Evolutionary conservation across 2,329 filamentous ascomycete species (phyloP).

Genomic region (Albifimbria verrucaria): DNA sequence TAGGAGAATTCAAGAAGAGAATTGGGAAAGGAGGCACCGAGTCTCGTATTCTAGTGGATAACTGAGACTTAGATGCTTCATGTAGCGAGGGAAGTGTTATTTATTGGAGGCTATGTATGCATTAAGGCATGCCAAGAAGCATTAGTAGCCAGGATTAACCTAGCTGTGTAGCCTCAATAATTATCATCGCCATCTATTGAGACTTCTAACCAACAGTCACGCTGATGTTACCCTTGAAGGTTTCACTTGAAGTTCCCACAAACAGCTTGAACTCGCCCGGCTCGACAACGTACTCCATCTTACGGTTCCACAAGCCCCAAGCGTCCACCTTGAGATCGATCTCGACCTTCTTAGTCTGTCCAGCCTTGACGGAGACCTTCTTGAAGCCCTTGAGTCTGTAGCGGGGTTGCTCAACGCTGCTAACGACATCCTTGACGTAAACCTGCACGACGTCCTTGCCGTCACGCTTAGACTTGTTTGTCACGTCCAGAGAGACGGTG

Average conservation of each 20-base stretch:
- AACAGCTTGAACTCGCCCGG: constrained; percentile 62
- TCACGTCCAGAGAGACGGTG: constrained; percentile 59
- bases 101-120: too few relatives aligned
- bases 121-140: neutral
- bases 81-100: too few relatives aligned
- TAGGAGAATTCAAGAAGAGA: too few relatives aligned
- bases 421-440: constrained; percentile 61
- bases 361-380: constrained; percentile 60
- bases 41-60: too few relatives aligned
- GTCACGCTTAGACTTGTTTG: constrained; percentile 53
- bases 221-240: constrained; percentile 53
- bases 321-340: constrained; percentile 54
- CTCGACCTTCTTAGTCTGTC: constrained; percentile 50
- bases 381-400: constrained; percentile 63
- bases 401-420: constrained; percentile 62
- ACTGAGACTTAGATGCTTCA: too few relatives aligned
- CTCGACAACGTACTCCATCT: constrained; percentile 73
- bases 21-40: too few relatives aligned
- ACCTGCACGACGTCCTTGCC: constrained; percentile 67
- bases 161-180: neutral
- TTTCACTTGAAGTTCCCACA: constrained; percentile 57
- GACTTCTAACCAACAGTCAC: constrained; percentile 47
- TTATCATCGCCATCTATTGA: too few relatives aligned
- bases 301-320: constrained; percentile 54
- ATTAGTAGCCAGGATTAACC: neutral